Evolutionary conservation across 345 rosid genomes (phyloP).

Genomic region (Odontarrhena argentea): DNA sequence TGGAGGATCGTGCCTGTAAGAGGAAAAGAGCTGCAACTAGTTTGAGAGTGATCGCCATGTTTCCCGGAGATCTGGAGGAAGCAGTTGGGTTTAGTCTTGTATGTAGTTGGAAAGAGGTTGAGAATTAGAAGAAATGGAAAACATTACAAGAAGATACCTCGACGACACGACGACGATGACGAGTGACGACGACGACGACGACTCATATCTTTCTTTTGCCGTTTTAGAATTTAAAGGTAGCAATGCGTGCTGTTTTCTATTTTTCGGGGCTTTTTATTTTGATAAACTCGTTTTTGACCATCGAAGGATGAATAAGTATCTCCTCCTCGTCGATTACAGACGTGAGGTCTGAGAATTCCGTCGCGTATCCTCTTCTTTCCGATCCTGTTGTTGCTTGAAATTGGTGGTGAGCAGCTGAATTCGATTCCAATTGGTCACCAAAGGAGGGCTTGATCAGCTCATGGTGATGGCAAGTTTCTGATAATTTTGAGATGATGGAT

Average conservation of each 20-base stretch:
- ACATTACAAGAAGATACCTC: not conserved
- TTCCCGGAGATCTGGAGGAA: not conserved
- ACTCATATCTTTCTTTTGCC: constrained; percentile 27
- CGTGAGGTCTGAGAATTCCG: too few relatives aligned
- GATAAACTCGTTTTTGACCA: constrained; percentile 14
- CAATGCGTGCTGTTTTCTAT: constrained; percentile 11
- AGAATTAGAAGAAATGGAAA: not conserved
- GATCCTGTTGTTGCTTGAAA: too few relatives aligned
- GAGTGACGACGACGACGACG: constrained; percentile 12
- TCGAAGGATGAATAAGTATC: constrained; percentile 8
- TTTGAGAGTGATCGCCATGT: constrained; percentile 35
- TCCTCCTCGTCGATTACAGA: not conserved
- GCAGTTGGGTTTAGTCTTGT: constrained; percentile 17
- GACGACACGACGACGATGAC: constrained; percentile 5
- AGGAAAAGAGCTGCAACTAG: constrained; percentile 31
- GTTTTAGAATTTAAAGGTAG: constrained; percentile 15
- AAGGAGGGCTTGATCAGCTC: too few relatives aligned
- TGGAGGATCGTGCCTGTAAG: constrained; percentile 42
- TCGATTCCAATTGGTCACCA: too few relatives aligned
- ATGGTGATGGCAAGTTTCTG: not conserved
- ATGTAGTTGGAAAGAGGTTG: not conserved
- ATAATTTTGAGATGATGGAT: constrained; percentile 26
- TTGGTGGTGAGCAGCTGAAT: too few relatives aligned
- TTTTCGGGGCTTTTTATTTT: not conserved
- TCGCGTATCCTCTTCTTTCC: too few relatives aligned